Conservation (phyloP, 176 grass and related monocot species). For the Olyra latifolia region DNA sequence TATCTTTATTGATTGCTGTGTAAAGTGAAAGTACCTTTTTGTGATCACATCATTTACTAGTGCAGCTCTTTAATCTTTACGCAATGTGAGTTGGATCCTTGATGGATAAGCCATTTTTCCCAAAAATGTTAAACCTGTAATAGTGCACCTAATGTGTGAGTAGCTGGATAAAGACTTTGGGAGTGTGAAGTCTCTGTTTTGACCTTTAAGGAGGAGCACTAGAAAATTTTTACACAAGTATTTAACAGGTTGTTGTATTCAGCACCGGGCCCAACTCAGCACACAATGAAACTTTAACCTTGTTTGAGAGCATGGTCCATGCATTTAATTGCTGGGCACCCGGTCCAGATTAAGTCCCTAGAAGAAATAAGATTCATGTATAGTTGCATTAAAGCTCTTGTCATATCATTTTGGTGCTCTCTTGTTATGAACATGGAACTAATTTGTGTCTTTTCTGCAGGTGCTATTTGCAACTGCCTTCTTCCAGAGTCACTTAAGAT, state of each 20-base stretch:
- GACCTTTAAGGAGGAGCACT: not conserved
- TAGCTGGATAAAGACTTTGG: not conserved
- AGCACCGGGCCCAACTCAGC: not conserved
- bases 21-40: constrained; percentile 12
- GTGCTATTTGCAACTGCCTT: constrained; percentile 86
- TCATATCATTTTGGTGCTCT: not conserved
- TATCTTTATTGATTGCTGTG: not conserved
- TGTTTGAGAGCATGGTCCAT: not conserved
- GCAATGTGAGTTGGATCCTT: not conserved
- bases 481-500: constrained; percentile 89
- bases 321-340: not conserved
- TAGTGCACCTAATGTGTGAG: not conserved
- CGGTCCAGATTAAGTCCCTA: not conserved
- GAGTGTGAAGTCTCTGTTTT: not conserved
- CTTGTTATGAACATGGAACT: not conserved
- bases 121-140: not conserved
- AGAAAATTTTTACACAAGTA: not conserved
- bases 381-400: not conserved
- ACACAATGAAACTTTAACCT: not conserved
- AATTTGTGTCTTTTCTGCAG: constrained; percentile 32
- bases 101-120: not conserved
- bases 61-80: constrained; percentile 12
- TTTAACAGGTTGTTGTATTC: not conserved
- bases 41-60: constrained; percentile 21
- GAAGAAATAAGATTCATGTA: not conserved